Conservation (phyloP, 805 yeast genomes). For the Myxozyma vanderwaltii region DNA sequence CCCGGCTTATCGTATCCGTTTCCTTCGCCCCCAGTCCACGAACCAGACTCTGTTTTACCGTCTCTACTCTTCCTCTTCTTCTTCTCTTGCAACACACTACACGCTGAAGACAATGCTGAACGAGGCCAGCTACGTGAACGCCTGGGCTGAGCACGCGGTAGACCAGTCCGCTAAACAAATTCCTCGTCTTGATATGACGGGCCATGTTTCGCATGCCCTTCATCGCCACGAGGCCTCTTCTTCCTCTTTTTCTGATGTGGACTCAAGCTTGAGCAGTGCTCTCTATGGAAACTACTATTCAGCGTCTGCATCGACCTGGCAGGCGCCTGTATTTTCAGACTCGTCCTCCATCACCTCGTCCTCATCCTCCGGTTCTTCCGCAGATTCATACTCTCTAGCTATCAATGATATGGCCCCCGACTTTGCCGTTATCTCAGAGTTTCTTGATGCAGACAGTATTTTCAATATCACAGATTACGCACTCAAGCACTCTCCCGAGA, state of each 20-base stretch:
- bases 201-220: no score
- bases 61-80: no score
- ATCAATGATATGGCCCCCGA: background rate
- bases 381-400: background rate
- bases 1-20: background rate
- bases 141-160: no score
- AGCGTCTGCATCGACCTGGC: background rate
- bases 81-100: no score
- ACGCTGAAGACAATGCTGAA: no score
- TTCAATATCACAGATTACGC: background rate
- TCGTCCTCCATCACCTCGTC: background rate
- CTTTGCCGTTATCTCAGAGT: background rate
- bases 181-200: no score
- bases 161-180: no score
- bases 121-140: no score
- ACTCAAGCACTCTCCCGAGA: background rate
- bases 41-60: background rate
- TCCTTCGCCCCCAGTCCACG: background rate
- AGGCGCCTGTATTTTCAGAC: background rate
- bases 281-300: background rate
- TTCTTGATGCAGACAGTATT: background rate
- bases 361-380: constrained; percentile 1
- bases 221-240: no score
- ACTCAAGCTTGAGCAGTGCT: background rate
- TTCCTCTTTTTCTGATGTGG: background rate